These are phyloP conservation scores for Aureobasidium namibiae DNA, from an alignment of 2,329 filamentous ascomycete species.

Conservation along the genomic window DNA sequence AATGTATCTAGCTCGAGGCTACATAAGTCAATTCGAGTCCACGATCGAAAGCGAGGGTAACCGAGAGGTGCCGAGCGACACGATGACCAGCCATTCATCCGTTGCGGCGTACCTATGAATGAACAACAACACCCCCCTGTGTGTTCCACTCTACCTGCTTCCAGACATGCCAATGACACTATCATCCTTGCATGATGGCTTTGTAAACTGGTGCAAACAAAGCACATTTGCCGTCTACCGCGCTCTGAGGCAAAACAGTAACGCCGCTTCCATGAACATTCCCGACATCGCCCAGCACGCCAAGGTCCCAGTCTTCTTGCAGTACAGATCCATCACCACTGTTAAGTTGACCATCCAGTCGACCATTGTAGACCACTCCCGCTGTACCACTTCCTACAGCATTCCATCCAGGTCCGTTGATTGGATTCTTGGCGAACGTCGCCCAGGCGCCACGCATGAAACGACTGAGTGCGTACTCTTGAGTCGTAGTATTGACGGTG, in stretches of 20 bases:
- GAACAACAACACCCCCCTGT: too few relatives aligned
- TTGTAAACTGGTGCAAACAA: slow-evolving; percentile 20
- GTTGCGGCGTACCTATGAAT: too few relatives aligned
- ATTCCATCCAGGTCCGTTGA: slow-evolving; percentile 30
- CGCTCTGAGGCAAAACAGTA: slow-evolving; percentile 22
- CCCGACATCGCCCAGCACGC: slow-evolving; percentile 21
- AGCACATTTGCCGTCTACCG: slow-evolving; percentile 23
- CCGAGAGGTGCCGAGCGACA: too few relatives aligned
- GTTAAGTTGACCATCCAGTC: slow-evolving; percentile 19
- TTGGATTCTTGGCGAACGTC: slow-evolving; percentile 30
- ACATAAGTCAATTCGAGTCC: too few relatives aligned
- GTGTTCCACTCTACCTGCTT: too few relatives aligned
- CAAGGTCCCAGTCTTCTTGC: slow-evolving; percentile 20
- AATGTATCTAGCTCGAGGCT: too few relatives aligned
- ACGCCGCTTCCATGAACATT: slow-evolving; percentile 20
- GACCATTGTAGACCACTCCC: slow-evolving; percentile 18
- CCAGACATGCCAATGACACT: too few relatives aligned
- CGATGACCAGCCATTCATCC: too few relatives aligned
- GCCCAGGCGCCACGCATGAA: slow-evolving; percentile 29
- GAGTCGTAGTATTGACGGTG: slow-evolving; percentile 21
- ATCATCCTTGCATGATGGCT: neutral
- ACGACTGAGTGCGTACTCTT: slow-evolving; percentile 25
- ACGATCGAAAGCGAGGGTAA: too few relatives aligned
- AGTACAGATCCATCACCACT: slow-evolving; percentile 15
- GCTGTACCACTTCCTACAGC: slow-evolving; percentile 20